Evolutionary conservation across 108 stramenopile species (phyloP), one percentile per base, ranked within the genome.

Genomic region (Heterococcus sp.): DNA sequence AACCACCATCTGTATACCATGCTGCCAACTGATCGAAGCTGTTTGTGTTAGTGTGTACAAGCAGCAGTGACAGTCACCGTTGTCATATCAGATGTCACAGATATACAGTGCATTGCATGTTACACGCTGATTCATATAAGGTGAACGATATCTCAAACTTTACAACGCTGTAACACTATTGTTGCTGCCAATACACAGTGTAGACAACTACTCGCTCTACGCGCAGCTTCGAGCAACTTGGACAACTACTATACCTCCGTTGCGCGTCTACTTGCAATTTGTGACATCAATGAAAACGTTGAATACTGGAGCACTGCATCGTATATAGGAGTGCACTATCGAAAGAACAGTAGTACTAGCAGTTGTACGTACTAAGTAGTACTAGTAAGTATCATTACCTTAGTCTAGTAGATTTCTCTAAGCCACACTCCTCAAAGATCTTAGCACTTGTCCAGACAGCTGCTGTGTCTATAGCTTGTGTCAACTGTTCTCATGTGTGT

Each of bases 1-100:
- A 83, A 32, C 82, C 82, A 29, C 71, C 82, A 1, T 30, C 32
- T 11, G 75, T 83, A 38, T 83, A 83, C 82, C 82, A 83, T 63
- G 67, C 67, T 31, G 82, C 82, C 0, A 83, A 58, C 32, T 76
- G 76, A 32, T 83, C 82, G 37, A 76, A 83, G 46, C 46, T 58
- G 46, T 21, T 8, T 21, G 46, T 58, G 46, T 21, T 21, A 58
- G 21, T 21, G 46, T 21, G 46, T 8, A 8, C 46, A 58, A 21
- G 14, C 21, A 14, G 8, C 14, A 58, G 46, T 21, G 46, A 58
- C 46, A 21, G 46, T 21, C 14, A 58, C 14, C 46, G 46, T 58
- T 58, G 46, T 21, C 21, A 58, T 58, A 8, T 21, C 46, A 21
- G 8, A 21, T 58, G 46, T 58, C 46, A 14, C 14, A 8, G 46